Conservation (phyloP, 164 flowering plant species). For the Santalum album region DNA sequence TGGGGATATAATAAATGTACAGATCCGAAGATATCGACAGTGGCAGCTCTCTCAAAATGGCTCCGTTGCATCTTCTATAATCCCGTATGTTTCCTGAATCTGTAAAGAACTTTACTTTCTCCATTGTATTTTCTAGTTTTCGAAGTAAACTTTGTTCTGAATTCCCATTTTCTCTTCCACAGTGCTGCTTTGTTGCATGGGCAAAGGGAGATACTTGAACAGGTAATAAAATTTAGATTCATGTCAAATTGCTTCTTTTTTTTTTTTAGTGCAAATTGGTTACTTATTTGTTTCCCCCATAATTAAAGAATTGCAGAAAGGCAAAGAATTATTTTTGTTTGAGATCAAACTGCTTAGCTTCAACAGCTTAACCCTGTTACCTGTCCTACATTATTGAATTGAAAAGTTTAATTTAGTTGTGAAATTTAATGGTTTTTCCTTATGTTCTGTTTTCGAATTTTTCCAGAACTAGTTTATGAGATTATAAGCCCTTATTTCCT, state of each 20-base stretch:
- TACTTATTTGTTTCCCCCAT: not conserved
- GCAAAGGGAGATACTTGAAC: conserved; percentile 64
- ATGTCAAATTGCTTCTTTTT: not conserved
- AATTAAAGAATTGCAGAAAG: too few species aligned
- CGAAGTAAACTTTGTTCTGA: not conserved
- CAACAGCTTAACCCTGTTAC: too few species aligned
- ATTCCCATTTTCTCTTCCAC: conserved; percentile 2
- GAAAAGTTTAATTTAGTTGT: too few species aligned
- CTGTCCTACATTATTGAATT: too few species aligned
- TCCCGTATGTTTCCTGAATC: conserved; percentile 66
- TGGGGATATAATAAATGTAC: conserved; percentile 91
- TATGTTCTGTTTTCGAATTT: too few species aligned
- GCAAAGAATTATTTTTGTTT: too few species aligned
- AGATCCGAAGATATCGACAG: conserved; percentile 83
- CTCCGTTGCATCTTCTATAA: conserved; percentile 60
- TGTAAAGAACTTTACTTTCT: not conserved
- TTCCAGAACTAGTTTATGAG: too few species aligned
- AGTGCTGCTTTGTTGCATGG: conserved; percentile 94
- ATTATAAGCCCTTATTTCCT: too few species aligned
- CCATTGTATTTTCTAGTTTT: not conserved
- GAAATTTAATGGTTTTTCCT: too few species aligned
- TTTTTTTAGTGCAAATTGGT: not conserved
- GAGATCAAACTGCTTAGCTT: too few species aligned
- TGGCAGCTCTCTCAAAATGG: conserved; percentile 89
- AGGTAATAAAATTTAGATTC: conserved; percentile 35